A percentile compares a stretch with the other conserved stretches of the same genome.
Conservation (phyloP, 208 protist species). For the Wallacemonas sp. region DNA sequence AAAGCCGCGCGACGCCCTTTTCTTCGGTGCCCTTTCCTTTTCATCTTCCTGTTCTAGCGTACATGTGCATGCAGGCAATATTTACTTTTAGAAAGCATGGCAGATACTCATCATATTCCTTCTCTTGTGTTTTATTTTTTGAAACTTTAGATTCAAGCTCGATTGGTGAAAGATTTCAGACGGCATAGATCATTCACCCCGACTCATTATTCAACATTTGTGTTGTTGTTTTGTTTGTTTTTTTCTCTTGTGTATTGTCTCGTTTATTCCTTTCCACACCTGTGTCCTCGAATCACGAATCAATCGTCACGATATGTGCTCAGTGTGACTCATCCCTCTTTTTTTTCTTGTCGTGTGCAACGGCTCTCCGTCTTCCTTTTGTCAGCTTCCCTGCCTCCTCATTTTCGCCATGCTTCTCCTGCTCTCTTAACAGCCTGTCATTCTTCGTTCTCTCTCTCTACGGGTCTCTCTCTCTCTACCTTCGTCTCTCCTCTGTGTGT, state of each 20-base stretch:
- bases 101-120: neutral
- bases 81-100: no score
- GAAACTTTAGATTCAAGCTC: neutral
- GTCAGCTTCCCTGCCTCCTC: neutral
- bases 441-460: no score
- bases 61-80: no score
- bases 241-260: neutral
- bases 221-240: neutral
- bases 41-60: no score
- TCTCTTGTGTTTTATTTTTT: neutral
- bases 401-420: neutral
- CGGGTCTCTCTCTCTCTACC: neutral
- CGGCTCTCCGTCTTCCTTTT: neutral
- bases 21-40: neutral
- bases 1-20: neutral
- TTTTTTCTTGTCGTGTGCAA: no score
- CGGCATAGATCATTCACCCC: no score
- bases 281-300: no score
- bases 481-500: no score
- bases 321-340: neutral
- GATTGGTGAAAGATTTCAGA: no score
- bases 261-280: no score
- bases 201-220: neutral
- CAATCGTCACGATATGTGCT: no score
- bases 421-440: no score